A percentile compares a stretch with the other conserved stretches of the same genome.
Conservation (phyloP, 805 yeast genomes). For the Metschnikowia gruessii region DNA sequence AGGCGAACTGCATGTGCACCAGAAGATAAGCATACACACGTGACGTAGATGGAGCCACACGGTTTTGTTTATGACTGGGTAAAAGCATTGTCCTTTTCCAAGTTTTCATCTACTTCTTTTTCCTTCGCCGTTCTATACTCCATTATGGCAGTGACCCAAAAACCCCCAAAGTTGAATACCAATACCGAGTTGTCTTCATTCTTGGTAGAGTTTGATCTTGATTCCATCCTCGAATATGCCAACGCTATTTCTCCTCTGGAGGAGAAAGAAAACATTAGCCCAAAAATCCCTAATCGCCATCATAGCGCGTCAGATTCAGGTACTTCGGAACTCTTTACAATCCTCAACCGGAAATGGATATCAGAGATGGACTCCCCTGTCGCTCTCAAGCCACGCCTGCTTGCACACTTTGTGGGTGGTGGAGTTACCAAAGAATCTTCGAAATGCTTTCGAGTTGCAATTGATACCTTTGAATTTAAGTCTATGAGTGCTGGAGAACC, state of each 20-base stretch:
- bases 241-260: background rate
- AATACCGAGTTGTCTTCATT: constrained; percentile 1
- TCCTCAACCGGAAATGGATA: constrained; percentile 7
- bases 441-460: background rate
- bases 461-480: constrained; percentile 14
- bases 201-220: constrained; percentile 18
- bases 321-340: constrained; percentile 1
- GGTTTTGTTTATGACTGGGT: background rate
- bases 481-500: constrained; percentile 7
- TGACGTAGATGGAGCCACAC: background rate
- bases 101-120: too few relatives aligned
- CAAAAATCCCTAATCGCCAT: background rate
- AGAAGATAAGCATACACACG: background rate
- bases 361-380: constrained; percentile 10
- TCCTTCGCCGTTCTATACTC: too few relatives aligned
- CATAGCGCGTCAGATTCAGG: background rate
- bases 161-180: background rate
- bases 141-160: too few relatives aligned
- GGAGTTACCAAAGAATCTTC: constrained; percentile 1
- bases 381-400: background rate
- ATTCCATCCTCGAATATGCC: constrained; percentile 15
- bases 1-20: too few relatives aligned
- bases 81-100: background rate
- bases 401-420: constrained; percentile 8
- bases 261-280: background rate